phyloP scores from a whole-genome alignment of 805 yeast species.

The Yamadazyma phyllophila region DNA sequence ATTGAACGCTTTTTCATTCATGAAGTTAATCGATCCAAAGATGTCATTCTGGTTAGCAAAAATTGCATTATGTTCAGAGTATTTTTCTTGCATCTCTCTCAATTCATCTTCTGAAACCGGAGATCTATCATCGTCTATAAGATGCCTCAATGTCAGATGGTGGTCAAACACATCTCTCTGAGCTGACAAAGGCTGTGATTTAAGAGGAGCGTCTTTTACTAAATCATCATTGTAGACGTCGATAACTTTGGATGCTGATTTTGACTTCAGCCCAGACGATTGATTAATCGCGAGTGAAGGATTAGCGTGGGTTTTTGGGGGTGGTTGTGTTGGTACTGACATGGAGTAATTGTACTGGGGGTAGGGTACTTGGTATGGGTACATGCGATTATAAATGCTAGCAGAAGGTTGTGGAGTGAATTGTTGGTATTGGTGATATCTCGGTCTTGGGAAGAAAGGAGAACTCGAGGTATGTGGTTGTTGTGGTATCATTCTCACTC shows the following conservation, averaged over 20 bases:
- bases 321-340: not conserved
- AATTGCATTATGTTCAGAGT: slow-evolving; percentile 12
- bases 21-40: slow-evolving; percentile 36
- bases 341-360: not conserved
- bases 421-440: slow-evolving; percentile 13
- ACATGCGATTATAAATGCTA: slow-evolving; percentile 8
- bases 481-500: slow-evolving; percentile 13
- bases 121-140: slow-evolving; percentile 23
- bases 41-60: slow-evolving; percentile 20
- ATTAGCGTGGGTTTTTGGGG: not conserved
- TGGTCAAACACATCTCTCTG: slow-evolving; percentile 40
- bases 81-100: slow-evolving; percentile 30
- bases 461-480: slow-evolving; percentile 14
- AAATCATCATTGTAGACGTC: slow-evolving; percentile 51
- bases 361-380: not conserved
- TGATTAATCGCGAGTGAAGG: not conserved
- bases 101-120: slow-evolving; percentile 31
- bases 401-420: slow-evolving; percentile 17
- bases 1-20: slow-evolving; percentile 36
- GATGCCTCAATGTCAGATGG: slow-evolving; percentile 3
- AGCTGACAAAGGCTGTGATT: slow-evolving; percentile 52
- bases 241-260: slow-evolving; percentile 27
- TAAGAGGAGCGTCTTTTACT: slow-evolving; percentile 46
- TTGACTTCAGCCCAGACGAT: not conserved
- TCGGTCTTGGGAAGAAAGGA: slow-evolving; percentile 9